Evolutionary conservation across 352 stramenopile genomes (phyloP), one percentile per base, ranked within the genome.

Genomic region (Phytophthora idaei): DNA sequence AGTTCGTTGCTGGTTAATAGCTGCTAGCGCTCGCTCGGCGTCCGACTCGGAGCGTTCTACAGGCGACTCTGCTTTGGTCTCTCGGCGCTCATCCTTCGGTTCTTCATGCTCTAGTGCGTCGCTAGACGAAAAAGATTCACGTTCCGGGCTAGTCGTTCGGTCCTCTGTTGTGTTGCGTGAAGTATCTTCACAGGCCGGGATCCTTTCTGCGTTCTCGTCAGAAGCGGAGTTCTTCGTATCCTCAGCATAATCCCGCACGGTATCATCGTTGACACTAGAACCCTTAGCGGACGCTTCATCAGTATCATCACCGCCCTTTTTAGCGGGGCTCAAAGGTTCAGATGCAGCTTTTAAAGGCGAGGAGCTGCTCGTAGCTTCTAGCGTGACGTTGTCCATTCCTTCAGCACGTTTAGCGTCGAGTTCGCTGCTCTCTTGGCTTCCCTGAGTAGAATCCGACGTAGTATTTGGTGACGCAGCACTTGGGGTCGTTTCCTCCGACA

Each of bases 11-110:
- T 57, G 44, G 41, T 63, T 36, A 27, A 57, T 44, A 21, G 47
- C 28, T 34, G 11, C 25, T 55, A 60, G 58, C 2, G 39, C 49
- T 66, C 54, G 61, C 12, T 73, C 69, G 32, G 44, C 37, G 48
- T 79, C 67, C 7, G 64, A 76, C 31, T 67, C 57, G 1, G 67
- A 79, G 32, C 57, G 57, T 25, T 79, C 63, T 28, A 61, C 12
- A 32, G 27, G 15, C 25, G 57, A 52, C n/a, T 70, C 32, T 17
- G 21, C 6, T 37, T 27, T 49, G 3, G n/a, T 41, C n/a, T 61
- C 58, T 36, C 50, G 32, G 5, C 27, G 39, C 10, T 27, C 31
- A 6, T 63, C 45, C 3, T 4, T 39, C 15, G n/a, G 34, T 32
- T 70, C 58, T 10, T 58, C 36, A n/a, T 58, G 42, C 54, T 67